Evolutionary conservation across 805 yeast species (phyloP).

Genomic region (Ogataea paraovalis): DNA sequence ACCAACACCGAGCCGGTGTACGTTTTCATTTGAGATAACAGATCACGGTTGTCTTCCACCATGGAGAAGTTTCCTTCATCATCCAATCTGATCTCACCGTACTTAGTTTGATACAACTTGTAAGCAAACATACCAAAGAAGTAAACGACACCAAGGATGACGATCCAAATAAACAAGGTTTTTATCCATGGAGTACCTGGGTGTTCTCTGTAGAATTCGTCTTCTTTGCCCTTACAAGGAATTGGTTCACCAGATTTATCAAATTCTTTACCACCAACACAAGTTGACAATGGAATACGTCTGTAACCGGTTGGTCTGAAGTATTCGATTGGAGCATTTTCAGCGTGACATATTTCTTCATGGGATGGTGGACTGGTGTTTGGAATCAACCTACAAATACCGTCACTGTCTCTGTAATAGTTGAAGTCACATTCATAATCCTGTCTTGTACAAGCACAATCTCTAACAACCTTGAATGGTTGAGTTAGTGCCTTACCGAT

Average conservation of each 20-base stretch:
- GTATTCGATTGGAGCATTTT: constrained; percentile 60
- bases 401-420: constrained; percentile 60
- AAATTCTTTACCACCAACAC: constrained; percentile 69
- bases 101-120: constrained; percentile 35
- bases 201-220: constrained; percentile 55
- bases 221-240: constrained; percentile 84
- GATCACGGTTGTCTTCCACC: constrained; percentile 29
- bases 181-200: constrained; percentile 46
- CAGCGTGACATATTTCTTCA: constrained; percentile 50
- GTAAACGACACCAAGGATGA: constrained; percentile 49
- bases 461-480: constrained; percentile 52
- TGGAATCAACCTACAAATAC: constrained; percentile 71
- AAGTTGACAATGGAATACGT: constrained; percentile 73
- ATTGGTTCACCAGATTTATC: constrained; percentile 50
- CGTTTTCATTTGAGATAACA: constrained; percentile 18
- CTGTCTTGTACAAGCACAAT: constrained; percentile 77
- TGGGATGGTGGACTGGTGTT: constrained; percentile 69
- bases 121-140: constrained; percentile 35
- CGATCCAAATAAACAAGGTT: constrained; percentile 40
- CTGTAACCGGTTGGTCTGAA: constrained; percentile 87
- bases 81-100: constrained; percentile 79
- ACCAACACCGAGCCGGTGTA: constrained; percentile 27
- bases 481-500: constrained; percentile 52
- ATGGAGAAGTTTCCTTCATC: constrained; percentile 45
- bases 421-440: constrained; percentile 93